Evolutionary conservation across 768 basidiomycete genomes (phyloP).

Genomic region (Hygrophorus russula): DNA sequence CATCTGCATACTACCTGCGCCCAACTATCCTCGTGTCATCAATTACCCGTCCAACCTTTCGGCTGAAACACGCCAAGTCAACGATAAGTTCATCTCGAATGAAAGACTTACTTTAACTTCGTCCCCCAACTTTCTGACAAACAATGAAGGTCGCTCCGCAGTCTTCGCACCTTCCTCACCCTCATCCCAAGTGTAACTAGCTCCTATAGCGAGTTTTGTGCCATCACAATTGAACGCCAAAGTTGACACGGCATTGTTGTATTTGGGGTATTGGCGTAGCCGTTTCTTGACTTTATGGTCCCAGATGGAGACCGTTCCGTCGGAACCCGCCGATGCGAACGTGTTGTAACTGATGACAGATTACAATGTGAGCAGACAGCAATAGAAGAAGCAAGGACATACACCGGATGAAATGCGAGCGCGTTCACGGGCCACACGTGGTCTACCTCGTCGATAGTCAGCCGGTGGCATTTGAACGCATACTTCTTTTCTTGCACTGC

Average conservation of each 20-base stretch:
- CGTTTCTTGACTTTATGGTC: conserved; percentile 96
- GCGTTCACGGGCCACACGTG: conserved; percentile 96
- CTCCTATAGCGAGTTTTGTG: conserved; percentile 69
- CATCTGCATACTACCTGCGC: too few relatives aligned
- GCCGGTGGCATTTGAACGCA: conserved; percentile 95
- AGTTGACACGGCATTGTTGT: conserved; percentile 60
- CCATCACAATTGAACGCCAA: conserved; percentile 81
- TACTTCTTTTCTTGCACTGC: conserved; percentile 77
- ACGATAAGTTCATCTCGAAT: neutral
- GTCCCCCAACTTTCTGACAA: conserved; percentile 55
- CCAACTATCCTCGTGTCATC: neutral
- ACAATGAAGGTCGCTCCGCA: conserved; percentile 49
- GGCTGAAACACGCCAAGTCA: conserved; percentile 1
- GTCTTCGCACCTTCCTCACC: conserved; percentile 64
- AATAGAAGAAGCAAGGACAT: conserved; percentile 13
- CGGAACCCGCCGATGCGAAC: conserved; percentile 92
- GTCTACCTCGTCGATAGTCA: conserved; percentile 82
- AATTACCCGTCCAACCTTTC: neutral
- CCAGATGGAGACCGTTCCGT: conserved; percentile 92
- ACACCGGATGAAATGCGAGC: conserved; percentile 88
- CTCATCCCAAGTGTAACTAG: conserved; percentile 87
- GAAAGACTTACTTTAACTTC: conserved; percentile 55
- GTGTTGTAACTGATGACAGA: conserved; percentile 61
- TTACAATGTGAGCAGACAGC: neutral
- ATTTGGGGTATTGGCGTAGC: conserved; percentile 81